Base-by-base conservation (phyloP, 2,329 filamentous ascomycete genomes). In the Phaeosphaeriaceae sp. region DNA sequence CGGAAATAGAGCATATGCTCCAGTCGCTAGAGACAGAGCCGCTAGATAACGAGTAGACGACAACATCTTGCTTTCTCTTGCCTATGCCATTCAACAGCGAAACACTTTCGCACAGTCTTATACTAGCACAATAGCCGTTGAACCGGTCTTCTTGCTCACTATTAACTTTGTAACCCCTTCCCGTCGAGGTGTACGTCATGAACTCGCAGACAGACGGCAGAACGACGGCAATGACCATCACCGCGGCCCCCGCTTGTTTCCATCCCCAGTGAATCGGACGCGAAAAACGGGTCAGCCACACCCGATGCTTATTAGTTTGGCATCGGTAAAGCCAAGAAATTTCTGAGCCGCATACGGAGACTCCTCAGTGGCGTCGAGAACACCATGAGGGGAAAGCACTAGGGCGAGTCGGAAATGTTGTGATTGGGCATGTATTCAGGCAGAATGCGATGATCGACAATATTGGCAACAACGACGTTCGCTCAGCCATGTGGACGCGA, bases 1-100 rank as follows among this genome's bases (percentile, higher is more conserved):
- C 1, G 84, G 84, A 57, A 85, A 84, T 2, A 67, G 56, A 19
- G 66, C 70, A 40, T 60, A 62, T 13, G 59, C 66, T 40, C 64
- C 61, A 19, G 52, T 61, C 7, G 57, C 57, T 53, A 54, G 60
- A 11, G 63, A 44, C 22, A 64, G 22, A 17, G 53, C 47, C 41
- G 51, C 51, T 2, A 68, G 46, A 15, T 47, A 64, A 25, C 48
- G 54, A 22, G 51, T 51, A 24, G 54, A 55, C 20, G 50, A 61
- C 17, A 55, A 51, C 66, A 69, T 69, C 40, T 20, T 55, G 46
- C 21, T 49, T 46, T 19, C 10, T 19, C 31, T 27, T 9, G 42
- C 44, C 2, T 42, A n/a, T 22, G 13, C 19, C 22, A 5, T 20
- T 15, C 19, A 45, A 13, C 19, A 11, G 11, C 15, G 15, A 49